A percentile compares a stretch with the other conserved stretches of the same genome.
phyloP scores from a whole-genome alignment of 225 moss, liverwort and hornwort species.

The Lunularia cruciata region DNA sequence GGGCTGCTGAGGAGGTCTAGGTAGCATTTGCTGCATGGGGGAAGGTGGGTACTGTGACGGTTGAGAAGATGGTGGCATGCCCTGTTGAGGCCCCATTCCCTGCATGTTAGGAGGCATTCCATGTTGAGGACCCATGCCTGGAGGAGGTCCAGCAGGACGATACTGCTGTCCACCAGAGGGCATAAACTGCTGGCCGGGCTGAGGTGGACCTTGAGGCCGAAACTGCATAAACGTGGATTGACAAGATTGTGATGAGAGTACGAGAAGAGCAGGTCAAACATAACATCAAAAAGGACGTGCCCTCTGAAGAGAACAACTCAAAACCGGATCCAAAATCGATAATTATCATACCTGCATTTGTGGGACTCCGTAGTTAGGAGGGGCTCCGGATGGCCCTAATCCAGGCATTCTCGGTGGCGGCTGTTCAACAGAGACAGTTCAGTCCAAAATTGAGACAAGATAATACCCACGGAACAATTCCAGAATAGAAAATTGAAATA shows the following conservation, averaged over 20 bases:
- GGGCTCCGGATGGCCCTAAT: slow-evolving; percentile 75
- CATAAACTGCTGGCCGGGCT: slow-evolving; percentile 87
- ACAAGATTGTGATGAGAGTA: neutral
- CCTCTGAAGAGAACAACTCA: neutral
- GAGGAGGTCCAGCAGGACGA: slow-evolving; percentile 61
- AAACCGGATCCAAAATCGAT: too few relatives aligned
- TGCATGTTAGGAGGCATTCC: slow-evolving; percentile 81
- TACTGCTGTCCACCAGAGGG: slow-evolving; percentile 80
- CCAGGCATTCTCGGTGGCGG: slow-evolving; percentile 87
- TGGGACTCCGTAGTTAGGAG: slow-evolving; percentile 78
- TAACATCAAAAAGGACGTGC: neutral
- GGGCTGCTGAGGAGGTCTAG: slow-evolving; percentile 63
- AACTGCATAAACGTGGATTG: slow-evolving; percentile 43
- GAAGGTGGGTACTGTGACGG: slow-evolving; percentile 62
- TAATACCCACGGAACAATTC: neutral
- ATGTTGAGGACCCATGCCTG: slow-evolving; percentile 87
- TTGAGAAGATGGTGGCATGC: slow-evolving; percentile 52
- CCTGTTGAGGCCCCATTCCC: slow-evolving; percentile 68
- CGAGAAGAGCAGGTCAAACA: neutral
- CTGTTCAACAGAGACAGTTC: slow-evolving; percentile 53
- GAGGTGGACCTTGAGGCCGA: slow-evolving; percentile 86
- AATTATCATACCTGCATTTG: slow-evolving; percentile 81
- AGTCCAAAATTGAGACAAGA: too few relatives aligned
- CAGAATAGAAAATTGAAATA: neutral
- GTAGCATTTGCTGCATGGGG: slow-evolving; percentile 61